Base-by-base conservation (phyloP, 179 eudicot species). In the Beta corolliflora region DNA sequence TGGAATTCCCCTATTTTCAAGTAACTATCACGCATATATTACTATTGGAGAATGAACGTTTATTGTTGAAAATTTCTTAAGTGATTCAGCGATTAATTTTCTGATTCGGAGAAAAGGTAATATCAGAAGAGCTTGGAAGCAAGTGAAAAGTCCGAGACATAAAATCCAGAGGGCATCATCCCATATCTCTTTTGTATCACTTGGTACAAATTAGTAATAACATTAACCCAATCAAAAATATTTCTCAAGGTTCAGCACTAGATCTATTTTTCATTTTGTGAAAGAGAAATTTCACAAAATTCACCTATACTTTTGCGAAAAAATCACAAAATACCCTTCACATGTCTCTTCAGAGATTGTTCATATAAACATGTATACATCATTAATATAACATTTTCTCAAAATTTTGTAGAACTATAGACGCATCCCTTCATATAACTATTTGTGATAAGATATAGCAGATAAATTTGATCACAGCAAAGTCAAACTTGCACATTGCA, bases 171-270 rank as follows among this genome's bases (percentile, higher is more conserved):
- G 63, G 63, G 25, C 64, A 29, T 54, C 77, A 73, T 73, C 63
- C 55, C 61, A 73, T 29, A 73, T 55, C 63, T 73, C 9, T 54
- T 54, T 73, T 54, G 77, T 63, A 73, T 73, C 23, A 73, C 64
- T 29, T 29, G 23, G 52, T 14, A 54, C 18, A 29, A 14, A 25
- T 15, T 54, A 73, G 48, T 18, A 55, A 73, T 73, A 46, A 73
- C 64, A 73, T 41, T 73, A 7, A 67, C 71, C 71, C 71, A 7
- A 67, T 14, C 5, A 31, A 67, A 67, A 8, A 1, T 36, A 5
- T 67, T 25, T 67, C 71, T 15, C 14, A 15, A 31, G 46, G n/a
- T 67, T 25, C 48, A 14, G 50, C 50, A 31, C n/a, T 5, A 31
- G 3, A 2, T 44, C 14, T 58, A 58, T 15, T 19, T 58, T 58